Conservation (phyloP, 768 basidiomycete species). For the Trametopsis cervina region DNA sequence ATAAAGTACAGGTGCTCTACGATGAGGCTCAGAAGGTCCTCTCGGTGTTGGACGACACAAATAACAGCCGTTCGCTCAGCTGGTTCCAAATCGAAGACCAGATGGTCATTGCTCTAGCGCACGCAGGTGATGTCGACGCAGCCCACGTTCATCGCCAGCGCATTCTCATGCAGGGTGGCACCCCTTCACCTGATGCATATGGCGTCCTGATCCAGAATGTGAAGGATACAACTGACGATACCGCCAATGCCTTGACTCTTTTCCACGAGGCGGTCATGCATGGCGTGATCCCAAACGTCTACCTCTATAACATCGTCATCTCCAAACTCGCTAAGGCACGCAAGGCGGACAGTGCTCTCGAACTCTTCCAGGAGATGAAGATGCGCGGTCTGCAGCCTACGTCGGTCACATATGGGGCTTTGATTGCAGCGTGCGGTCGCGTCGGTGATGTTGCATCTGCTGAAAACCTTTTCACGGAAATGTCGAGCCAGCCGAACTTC, state of each 20-base stretch:
- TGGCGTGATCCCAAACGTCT: constrained; percentile 73
- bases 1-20: constrained; percentile 63
- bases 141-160: constrained; percentile 78
- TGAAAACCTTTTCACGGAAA: constrained; percentile 79
- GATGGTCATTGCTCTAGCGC: constrained; percentile 85
- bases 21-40: constrained; percentile 58
- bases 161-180: constrained; percentile 68
- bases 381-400: constrained; percentile 50
- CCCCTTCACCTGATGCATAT: constrained; percentile 86
- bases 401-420: constrained; percentile 90
- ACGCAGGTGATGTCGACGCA: constrained; percentile 69
- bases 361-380: constrained; percentile 88
- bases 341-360: constrained; percentile 84
- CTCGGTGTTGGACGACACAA: constrained; percentile 32
- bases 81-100: constrained; percentile 83
- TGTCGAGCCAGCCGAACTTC: constrained; percentile 67
- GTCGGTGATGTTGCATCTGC: constrained; percentile 85
- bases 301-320: constrained; percentile 96
- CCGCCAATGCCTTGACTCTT: constrained; percentile 76
- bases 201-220: constrained; percentile 82
- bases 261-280: constrained; percentile 71
- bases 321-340: constrained; percentile 92
- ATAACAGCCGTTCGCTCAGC: constrained; percentile 35
- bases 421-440: constrained; percentile 90
- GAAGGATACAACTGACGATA: constrained; percentile 95